Base-by-base conservation (phyloP, 768 basidiomycete species). In the Leccinum disarticulatum region DNA sequence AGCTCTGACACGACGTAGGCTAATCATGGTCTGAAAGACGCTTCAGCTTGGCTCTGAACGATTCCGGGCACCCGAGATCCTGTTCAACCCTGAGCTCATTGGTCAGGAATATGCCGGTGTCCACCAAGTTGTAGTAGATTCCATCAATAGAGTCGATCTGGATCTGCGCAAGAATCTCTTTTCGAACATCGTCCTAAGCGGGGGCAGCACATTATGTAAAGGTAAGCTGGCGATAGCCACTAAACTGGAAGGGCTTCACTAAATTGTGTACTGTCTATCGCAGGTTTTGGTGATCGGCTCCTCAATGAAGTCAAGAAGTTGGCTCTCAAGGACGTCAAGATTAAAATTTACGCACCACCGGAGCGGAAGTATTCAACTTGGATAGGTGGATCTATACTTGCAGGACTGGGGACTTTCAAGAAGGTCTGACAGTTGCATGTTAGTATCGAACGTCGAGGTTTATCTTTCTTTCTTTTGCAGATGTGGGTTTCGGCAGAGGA, bases 401-500 rank as follows among this genome's bases (percentile, higher is more conserved):
- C 96, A 53, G 95, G 95, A 41, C 74, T 99, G 62, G 95, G 86
- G 65, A 97, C 97, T 36, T 99, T 99, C 83, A 98, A 96, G 78
- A 97, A 97, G 88, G 95, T 90, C 58, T 57, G 70, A 6, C 27
- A 4, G 28, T 54, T 41, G 54, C 38, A 27, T 47, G 15, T 35
- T 15, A 9, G 11, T 38, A 48, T 59, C 38, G 54, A 50, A 33
- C 27, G 43, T 48, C 43, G 11, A 2, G 10, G 22, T 49, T 69
- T 57, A 65, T 38, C 17, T 48, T 64, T 53, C 54, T 36, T 36
- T 46, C 19, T 19, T 46, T 52, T 31, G 56, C 58, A 97, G 94
- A 98, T 99, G 96, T 99, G 97, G 96, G 93, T 99, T 54, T 95
- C 94, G 50, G 95, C 95, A 41, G 96, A 99, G 76, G 97, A 98